Percentiles rank a stretch among this genome's conserved stretches.
phyloP scores from a whole-genome alignment of 192 early-diverging fungal genomes.

The Physocladia obscura region DNA sequence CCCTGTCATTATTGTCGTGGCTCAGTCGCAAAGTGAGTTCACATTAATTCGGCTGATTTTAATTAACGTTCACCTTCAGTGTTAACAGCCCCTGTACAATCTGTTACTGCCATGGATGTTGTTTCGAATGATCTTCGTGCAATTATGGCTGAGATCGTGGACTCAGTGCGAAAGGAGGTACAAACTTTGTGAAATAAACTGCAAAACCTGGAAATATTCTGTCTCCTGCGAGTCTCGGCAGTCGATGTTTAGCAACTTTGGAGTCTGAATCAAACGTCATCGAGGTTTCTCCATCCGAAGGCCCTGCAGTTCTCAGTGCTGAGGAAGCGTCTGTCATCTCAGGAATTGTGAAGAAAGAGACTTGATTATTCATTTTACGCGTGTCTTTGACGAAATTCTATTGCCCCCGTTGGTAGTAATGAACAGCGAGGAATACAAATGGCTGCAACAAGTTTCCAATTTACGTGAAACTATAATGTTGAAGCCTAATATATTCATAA shows the following conservation, averaged over 20 bases:
- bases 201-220: not conserved
- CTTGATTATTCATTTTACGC: not conserved
- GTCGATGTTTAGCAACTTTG: not conserved
- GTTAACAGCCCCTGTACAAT: no score
- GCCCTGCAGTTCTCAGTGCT: not conserved
- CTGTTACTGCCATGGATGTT: no score
- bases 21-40: no score
- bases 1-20: no score
- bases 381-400: not conserved
- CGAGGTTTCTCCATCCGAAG: not conserved
- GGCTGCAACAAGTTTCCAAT: not conserved
- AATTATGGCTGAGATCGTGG: no score
- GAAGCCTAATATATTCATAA: not conserved
- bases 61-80: no score
- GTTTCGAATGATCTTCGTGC: no score
- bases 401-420: not conserved
- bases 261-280: not conserved
- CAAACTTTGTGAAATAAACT: no score
- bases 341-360: not conserved
- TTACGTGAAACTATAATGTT: not conserved
- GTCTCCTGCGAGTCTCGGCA: not conserved
- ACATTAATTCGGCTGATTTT: no score
- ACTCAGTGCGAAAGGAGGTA: no score
- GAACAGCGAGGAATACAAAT: not conserved
- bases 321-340: not conserved